Evolutionary conservation across 768 basidiomycete genomes (phyloP).

Genomic region (Termitomyces titanicus): DNA sequence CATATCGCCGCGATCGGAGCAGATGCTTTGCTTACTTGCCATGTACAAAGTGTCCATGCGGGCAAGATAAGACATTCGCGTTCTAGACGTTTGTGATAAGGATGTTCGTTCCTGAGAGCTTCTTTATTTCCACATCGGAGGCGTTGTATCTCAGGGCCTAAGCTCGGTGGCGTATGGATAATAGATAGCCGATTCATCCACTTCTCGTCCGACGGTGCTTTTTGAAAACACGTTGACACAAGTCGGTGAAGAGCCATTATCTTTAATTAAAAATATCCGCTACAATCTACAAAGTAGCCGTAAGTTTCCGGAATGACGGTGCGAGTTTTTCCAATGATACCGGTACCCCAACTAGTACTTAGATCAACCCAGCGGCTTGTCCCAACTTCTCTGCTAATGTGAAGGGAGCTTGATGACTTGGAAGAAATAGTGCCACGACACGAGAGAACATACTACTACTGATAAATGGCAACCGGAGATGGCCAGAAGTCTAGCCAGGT

Average conservation of each 20-base stretch:
- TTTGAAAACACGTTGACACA: neutral
- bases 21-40: no score
- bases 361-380: constrained; percentile 53
- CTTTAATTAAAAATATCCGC: neutral
- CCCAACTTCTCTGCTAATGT: constrained; percentile 43
- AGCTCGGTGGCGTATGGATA: neutral
- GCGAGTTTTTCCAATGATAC: constrained; percentile 50
- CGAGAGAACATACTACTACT: no score
- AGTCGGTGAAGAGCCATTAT: neutral
- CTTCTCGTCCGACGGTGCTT: neutral
- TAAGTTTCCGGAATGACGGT: neutral
- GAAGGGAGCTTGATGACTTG: constrained; percentile 35
- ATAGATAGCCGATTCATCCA: no score
- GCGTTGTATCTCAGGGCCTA: neutral
- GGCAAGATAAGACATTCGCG: no score
- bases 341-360: constrained; percentile 57
- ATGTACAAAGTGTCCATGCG: neutral
- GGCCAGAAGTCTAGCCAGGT: no score
- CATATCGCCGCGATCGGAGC: neutral
- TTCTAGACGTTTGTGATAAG: neutral
- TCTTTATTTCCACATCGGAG: neutral
- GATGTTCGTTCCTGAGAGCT: neutral
- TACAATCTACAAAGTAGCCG: no score
- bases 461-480: no score
- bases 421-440: constrained; percentile 34